phyloP scores from a whole-genome alignment of 2,329 filamentous ascomycete species.

The Paecilomyces formosus region DNA sequence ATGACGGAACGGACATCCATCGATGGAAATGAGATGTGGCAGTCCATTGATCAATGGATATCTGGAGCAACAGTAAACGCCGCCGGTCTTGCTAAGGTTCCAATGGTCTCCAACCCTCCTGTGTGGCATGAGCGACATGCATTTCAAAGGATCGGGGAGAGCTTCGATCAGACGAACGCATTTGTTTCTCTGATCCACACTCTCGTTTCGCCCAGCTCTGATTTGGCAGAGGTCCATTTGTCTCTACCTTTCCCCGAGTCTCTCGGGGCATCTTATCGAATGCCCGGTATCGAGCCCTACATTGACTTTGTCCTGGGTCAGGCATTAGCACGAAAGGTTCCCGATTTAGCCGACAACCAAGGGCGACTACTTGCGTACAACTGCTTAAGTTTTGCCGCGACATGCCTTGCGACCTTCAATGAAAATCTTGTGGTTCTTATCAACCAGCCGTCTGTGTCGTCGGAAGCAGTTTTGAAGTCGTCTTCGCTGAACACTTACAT shows the following conservation, averaged over 20 bases:
- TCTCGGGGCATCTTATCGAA: conserved; percentile 68
- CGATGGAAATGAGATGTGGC: conserved; percentile 71
- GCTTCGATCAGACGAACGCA: conserved; percentile 78
- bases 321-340: conserved; percentile 61
- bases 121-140: conserved; percentile 51
- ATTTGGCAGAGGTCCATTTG: conserved; percentile 55
- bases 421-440: conserved; percentile 84
- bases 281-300: conserved; percentile 84
- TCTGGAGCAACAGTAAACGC: conserved; percentile 43
- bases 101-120: conserved; percentile 33
- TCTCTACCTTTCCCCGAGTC: conserved; percentile 78
- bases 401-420: conserved; percentile 81
- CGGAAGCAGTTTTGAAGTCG: conserved; percentile 68
- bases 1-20: conserved; percentile 64
- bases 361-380: conserved; percentile 66
- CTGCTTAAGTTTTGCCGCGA: conserved; percentile 75
- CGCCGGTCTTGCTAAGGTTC: conserved; percentile 40
- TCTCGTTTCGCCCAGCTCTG: conserved; percentile 55
- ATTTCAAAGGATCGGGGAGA: conserved; percentile 65
- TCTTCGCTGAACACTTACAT: conserved; percentile 74
- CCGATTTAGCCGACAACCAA: conserved; percentile 62
- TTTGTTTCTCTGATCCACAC: conserved; percentile 72
- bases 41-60: conserved; percentile 70
- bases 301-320: conserved; percentile 83
- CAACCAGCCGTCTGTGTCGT: conserved; percentile 65